These are phyloP conservation scores for Aspergillus asperescens DNA, from an alignment of 495 filamentous ascomycete species.

Conservation along the genomic window DNA sequence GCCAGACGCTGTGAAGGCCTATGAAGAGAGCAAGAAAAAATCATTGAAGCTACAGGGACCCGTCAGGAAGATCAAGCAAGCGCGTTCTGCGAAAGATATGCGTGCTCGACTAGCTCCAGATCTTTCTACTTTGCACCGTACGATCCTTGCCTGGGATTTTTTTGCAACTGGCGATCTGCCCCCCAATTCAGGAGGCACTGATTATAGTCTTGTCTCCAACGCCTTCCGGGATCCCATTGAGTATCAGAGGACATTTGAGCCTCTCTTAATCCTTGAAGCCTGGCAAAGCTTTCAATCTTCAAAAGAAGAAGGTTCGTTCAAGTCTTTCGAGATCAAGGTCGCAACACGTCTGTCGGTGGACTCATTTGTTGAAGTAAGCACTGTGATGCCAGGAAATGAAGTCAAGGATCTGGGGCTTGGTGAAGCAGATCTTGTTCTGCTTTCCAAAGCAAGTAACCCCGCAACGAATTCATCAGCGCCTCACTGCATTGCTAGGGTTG, in stretches of 20 bases:
- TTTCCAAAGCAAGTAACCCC: constrained; percentile 68
- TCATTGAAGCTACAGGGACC: constrained; percentile 57
- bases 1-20: constrained; percentile 46
- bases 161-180: constrained; percentile 83
- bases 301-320: constrained; percentile 76
- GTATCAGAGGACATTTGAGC: constrained; percentile 87
- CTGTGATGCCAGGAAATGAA: constrained; percentile 61
- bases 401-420: constrained; percentile 65
- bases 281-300: constrained; percentile 91
- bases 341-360: constrained; percentile 84
- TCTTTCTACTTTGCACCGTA: constrained; percentile 75
- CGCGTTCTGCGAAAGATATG: constrained; percentile 83
- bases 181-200: constrained; percentile 58
- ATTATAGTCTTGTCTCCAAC: constrained; percentile 69
- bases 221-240: constrained; percentile 66
- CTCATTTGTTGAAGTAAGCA: constrained; percentile 85
- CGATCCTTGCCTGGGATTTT: constrained; percentile 88
- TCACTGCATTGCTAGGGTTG: constrained; percentile 83
- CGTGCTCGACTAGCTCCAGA: constrained; percentile 87
- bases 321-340: constrained; percentile 76
- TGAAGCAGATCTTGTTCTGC: constrained; percentile 83
- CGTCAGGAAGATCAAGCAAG: constrained; percentile 70
- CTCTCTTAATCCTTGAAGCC: constrained; percentile 84
- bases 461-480: constrained; percentile 54
- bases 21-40: constrained; percentile 51